These are phyloP conservation scores for Encephalitozoon intestinalis DNA, from an alignment of 371 early-diverging fungal species.

Conservation along the genomic window DNA sequence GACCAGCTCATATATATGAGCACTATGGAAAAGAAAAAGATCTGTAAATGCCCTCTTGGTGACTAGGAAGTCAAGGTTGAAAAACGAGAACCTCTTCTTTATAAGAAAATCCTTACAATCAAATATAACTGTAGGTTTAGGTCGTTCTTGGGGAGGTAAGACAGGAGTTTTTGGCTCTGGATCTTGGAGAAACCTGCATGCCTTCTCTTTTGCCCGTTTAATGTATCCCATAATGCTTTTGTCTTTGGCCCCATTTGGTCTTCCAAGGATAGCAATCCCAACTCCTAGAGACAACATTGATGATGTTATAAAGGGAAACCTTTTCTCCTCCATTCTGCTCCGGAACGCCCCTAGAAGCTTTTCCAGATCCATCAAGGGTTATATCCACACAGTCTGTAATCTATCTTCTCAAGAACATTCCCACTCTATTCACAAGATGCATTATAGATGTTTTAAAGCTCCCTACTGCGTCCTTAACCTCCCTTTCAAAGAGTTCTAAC, in stretches of 20 bases:
- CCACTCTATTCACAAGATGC: not conserved
- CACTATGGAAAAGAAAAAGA: slow-evolving; percentile 30
- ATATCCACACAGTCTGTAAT: no score
- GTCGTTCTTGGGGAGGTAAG: not conserved
- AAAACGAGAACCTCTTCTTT: slow-evolving; percentile 14
- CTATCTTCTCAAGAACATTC: not conserved
- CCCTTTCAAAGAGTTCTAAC: not conserved
- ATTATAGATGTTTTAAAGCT: not conserved
- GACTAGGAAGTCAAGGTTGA: not conserved
- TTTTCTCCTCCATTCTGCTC: not conserved
- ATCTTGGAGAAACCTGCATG: not conserved
- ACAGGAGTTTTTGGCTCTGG: not conserved
- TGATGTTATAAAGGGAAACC: not conserved
- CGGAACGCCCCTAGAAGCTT: not conserved
- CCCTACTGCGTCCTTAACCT: not conserved
- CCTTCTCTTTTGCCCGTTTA: not conserved
- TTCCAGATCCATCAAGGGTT: not conserved
- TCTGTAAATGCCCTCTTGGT: slow-evolving; percentile 12
- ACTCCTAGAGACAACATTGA: not conserved
- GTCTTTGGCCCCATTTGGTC: not conserved
- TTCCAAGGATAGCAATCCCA: not conserved
- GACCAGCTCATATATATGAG: slow-evolving; percentile 21
- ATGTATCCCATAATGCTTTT: not conserved
- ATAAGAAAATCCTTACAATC: slow-evolving; percentile 8
- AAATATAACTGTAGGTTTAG: not conserved